phyloP scores from a whole-genome alignment of 148 eudicot genomes.

The Diospyros kaki region DNA sequence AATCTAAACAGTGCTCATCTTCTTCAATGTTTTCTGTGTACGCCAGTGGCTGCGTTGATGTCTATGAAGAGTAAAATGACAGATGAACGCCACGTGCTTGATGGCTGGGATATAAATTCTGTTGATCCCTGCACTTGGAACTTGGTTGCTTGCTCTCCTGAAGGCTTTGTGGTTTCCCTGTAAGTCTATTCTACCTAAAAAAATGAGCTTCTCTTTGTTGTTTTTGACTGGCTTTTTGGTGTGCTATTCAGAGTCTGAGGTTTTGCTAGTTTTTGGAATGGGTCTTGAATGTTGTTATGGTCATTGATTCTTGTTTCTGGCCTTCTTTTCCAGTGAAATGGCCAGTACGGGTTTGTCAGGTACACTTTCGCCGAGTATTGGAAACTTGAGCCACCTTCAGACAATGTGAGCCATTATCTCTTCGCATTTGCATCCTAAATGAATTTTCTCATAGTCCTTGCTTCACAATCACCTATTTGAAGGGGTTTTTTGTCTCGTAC shows the following conservation, averaged over 20 bases:
- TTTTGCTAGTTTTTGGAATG: not conserved
- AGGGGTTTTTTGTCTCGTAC: not conserved
- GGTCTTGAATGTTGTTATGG: not conserved
- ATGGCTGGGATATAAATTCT: conserved; percentile 92
- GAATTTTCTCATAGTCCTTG: not conserved
- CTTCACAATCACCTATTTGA: not conserved
- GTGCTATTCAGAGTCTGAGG: not conserved
- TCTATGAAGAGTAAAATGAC: conserved; percentile 70
- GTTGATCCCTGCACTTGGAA: conserved; percentile 99
- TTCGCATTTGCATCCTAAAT: not conserved
- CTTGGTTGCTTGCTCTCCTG: conserved; percentile 82
- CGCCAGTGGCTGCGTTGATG: conserved; percentile 90
- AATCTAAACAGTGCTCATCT: not conserved
- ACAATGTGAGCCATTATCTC: conserved; percentile 51
- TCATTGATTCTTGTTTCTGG: not conserved
- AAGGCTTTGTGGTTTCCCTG: conserved; percentile 82
- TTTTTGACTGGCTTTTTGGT: not conserved
- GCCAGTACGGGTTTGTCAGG: conserved; percentile 74
- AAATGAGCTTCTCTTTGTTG: not conserved
- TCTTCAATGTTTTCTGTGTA: not conserved
- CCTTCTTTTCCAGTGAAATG: conserved; percentile 61
- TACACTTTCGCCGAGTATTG: conserved; percentile 76
- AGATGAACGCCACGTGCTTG: conserved; percentile 60
- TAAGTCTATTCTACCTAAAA: conserved; percentile 27
- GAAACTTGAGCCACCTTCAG: conserved; percentile 71